Evolutionary conservation across 176 grass and related monocot genomes (phyloP), one percentile per base, ranked within the genome.

Genomic region (Rhynchospora pubera): DNA sequence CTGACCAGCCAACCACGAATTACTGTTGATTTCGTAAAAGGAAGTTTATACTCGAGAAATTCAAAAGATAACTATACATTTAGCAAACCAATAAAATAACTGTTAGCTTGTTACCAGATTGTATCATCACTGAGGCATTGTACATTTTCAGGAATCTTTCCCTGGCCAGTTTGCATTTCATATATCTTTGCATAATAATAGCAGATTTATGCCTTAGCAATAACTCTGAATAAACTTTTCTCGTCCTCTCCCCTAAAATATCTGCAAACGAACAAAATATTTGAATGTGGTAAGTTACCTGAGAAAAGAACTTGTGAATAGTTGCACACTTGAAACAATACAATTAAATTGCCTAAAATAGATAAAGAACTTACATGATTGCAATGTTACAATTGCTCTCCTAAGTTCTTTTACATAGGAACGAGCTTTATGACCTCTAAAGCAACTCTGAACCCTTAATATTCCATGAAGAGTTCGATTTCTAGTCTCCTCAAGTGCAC

Each of bases 391-490:
- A 89, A 99, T 87, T 89, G 89, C 91, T 89, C 84, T 90, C 83
- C 50, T 85, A 16, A 82, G 87, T 78, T 99, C 80, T 24, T 82
- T 95, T 22, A 60, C 96, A 82, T 90, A 83, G 8, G 72, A 85
- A 2, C 91, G 92, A 44, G 92, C 91, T 88, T 90, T 87, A 88
- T 99, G 73, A 21, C 96, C 96, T 90, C 96, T 77, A 58, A 99
- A 99, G 88, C 96, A 99, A 68, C 96, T 99, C 71, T 99, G 92
- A 73, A 99, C 92, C 87, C 96, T 93, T 87, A 99, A 93, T 88
- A 99, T 93, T 66, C 96, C 96, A 64, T 95, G 96, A 15, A 99
- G 84, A 34, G 90, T 99, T 61, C 87, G 91, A 74, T 89, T 99
- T 56, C 96, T 93, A 70, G 96, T 95, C 59, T 99, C 93, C 89